Evolutionary conservation across 2,329 filamentous ascomycete species (phyloP), one percentile per base, ranked within the genome.

Genomic region (Hypocrella siamensis): DNA sequence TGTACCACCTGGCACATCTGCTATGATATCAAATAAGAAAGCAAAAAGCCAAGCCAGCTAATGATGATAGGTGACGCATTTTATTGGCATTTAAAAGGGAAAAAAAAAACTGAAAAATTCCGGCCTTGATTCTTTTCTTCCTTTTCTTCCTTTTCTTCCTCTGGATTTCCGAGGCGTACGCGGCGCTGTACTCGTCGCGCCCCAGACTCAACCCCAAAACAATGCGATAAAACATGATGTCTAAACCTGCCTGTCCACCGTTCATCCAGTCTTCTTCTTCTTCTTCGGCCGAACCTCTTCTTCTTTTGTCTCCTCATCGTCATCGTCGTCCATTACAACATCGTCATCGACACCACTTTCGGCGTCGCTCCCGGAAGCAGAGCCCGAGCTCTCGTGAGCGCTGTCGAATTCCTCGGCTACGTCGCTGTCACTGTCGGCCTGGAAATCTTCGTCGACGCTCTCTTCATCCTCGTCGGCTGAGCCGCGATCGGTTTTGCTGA

Each of bases 381-480:
- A 75, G 10, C 79, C 84, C 31, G 75, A 81, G 49, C 84, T 93
- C 51, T 93, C 83, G 49, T 94, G 88, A 28, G 73, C 79, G 32
- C 81, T 88, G 56, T 98, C 90, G 44, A 75, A 98, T 52, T 98
- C 92, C 56, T 98, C 90, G 1, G 88, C 90, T 3, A 94, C 86
- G 43, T 98, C 90, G 32, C 81, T 92, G 41, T 98, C 90, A 11
- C 79, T 86, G 39, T 92, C 84, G 5, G 80, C 82, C 44, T 80
- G 72, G 65, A 98, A 98, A 59, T 98, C 90, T 53, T 98, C 90
- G 46, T 98, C 90, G 7, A 86, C 75, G 37, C 80, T 88, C 62
- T 96, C 88, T 49, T 88, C 81, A 46, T 98, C 90, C 56, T 98
- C 90, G 49, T 96, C 90, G 4, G 88, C 90, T 18, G 81, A 90